These are phyloP conservation scores for Talaromyces wortmannii DNA, from an alignment of 495 filamentous ascomycete species.

Conservation along the genomic window DNA sequence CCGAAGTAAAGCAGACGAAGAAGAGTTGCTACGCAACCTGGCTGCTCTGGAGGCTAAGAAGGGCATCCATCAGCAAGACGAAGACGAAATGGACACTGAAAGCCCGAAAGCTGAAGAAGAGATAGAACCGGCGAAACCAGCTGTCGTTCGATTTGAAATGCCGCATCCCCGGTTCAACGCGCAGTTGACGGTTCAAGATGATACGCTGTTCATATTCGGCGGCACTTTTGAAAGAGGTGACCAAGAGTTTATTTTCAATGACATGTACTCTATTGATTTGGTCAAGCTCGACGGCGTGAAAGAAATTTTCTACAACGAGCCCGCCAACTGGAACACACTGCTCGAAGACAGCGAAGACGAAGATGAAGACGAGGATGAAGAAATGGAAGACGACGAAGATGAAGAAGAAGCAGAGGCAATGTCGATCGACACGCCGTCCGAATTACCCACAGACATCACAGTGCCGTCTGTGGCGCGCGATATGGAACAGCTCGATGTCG, in stretches of 20 bases:
- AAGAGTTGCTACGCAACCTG: slow-evolving; percentile 79
- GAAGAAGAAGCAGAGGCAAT: slow-evolving; percentile 33
- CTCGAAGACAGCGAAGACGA: slow-evolving; percentile 64
- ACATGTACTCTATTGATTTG: slow-evolving; percentile 85
- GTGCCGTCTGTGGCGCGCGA: slow-evolving; percentile 43
- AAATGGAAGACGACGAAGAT: slow-evolving; percentile 52
- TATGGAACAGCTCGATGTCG: slow-evolving; percentile 54
- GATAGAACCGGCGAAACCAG: slow-evolving; percentile 40
- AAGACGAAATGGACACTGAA: slow-evolving; percentile 44
- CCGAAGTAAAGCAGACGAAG: slow-evolving; percentile 76
- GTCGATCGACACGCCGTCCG: slow-evolving; percentile 29
- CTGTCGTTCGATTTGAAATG: slow-evolving; percentile 58
- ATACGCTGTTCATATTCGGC: slow-evolving; percentile 86
- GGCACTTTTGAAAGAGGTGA: slow-evolving; percentile 94
- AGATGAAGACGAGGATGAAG: slow-evolving; percentile 57
- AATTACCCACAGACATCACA: slow-evolving; percentile 27
- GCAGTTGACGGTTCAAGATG: slow-evolving; percentile 82
- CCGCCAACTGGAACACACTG: slow-evolving; percentile 78
- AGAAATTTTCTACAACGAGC: slow-evolving; percentile 76
- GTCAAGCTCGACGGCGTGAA: slow-evolving; percentile 88
- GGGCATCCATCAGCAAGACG: slow-evolving; percentile 45
- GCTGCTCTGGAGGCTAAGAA: slow-evolving; percentile 70
- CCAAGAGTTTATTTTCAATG: slow-evolving; percentile 88
- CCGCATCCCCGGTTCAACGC: slow-evolving; percentile 87
- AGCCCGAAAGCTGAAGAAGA: slow-evolving; percentile 41